Evolutionary conservation across 2,329 filamentous ascomycete species (phyloP).

Genomic region (Aspergillus aculeatus): DNA sequence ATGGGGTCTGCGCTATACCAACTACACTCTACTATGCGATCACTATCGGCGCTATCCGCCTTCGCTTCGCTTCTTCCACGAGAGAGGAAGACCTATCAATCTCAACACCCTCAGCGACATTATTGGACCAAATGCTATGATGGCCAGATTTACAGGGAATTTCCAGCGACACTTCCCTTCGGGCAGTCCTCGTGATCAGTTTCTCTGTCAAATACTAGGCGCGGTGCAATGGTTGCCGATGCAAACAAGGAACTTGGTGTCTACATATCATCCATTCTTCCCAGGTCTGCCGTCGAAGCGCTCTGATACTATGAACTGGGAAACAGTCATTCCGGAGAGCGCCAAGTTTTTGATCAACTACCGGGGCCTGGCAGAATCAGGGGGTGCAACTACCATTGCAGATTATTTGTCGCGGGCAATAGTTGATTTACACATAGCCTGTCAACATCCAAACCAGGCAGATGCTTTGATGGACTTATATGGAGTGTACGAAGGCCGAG

Average conservation of each 20-base stretch:
- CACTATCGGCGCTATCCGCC: constrained; percentile 23
- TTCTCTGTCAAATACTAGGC: constrained; percentile 8
- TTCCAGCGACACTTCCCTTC: constrained; percentile 9
- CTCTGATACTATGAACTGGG: neutral
- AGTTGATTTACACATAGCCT: constrained; percentile 18
- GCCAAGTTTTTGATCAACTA: constrained; percentile 2
- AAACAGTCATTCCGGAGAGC: neutral
- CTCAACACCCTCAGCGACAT: constrained; percentile 15
- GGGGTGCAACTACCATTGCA: neutral
- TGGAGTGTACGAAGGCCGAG: constrained; percentile 10
- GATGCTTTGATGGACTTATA: constrained; percentile 12
- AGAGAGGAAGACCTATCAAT: constrained; percentile 17
- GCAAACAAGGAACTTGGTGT: constrained; percentile 4
- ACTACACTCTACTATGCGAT: constrained; percentile 19
- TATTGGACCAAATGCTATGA: constrained; percentile 14
- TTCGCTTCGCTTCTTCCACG: constrained; percentile 24
- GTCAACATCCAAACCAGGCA: constrained; percentile 10
- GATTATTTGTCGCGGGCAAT: constrained; percentile 17
- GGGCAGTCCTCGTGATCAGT: constrained; percentile 11
- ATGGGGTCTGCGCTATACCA: constrained; percentile 26
- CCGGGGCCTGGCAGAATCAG: constrained; percentile 14
- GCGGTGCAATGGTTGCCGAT: constrained; percentile 2
- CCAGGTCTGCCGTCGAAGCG: neutral
- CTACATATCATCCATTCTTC: constrained; percentile 15
- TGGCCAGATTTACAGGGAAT: constrained; percentile 13